Evolutionary conservation across 768 basidiomycete species (phyloP), one percentile per base, ranked within the genome.

Genomic region (Boletus edulis): DNA sequence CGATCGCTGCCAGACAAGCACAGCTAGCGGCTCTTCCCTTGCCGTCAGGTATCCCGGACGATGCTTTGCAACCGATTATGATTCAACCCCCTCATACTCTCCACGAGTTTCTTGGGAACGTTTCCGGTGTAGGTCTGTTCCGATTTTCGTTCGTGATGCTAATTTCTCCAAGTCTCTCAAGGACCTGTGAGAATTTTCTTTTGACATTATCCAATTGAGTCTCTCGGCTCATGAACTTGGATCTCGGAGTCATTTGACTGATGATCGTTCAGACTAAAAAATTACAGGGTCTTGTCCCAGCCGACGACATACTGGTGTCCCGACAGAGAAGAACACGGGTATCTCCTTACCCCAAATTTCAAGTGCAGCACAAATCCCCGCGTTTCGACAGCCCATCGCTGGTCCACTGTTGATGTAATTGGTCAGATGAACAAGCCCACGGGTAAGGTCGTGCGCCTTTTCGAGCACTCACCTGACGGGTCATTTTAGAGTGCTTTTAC

Each of bases 351-450:
- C 2, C 88, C 89, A 0, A 65, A 80, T 13, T 91, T 84, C 77
- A 89, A 88, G 63, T 92, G 89, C 65, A 85, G 66, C 69, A 91
- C 89, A 24, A 91, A 89, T 62, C 87, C 88, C 17, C 84, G 86
- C 35, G 84, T 88, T 37, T 74, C 78, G 3, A 87, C 87, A 15
- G 89, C 89, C 4, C 89, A 91, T 68, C 80, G 85, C 32, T 92
- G 89, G 89, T 75, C 66, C 49, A 62, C 73, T 8, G 81, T 83
- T n/a, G 87, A 92, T 64, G 76, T 86, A 15, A 74, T 83, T 7
- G 77, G 77, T 3, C 75, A 78, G 38, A 78, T 89, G 75, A 78
- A 67, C 59, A 80, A 80, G 56, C 81, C 86, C 4, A 88, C 84
- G 46, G 89, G 89, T 83, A 58, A 55, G 71, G 47, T 8, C 13